Conservation (phyloP, 129 eudicot species). For the Deinandra increscens region DNA sequence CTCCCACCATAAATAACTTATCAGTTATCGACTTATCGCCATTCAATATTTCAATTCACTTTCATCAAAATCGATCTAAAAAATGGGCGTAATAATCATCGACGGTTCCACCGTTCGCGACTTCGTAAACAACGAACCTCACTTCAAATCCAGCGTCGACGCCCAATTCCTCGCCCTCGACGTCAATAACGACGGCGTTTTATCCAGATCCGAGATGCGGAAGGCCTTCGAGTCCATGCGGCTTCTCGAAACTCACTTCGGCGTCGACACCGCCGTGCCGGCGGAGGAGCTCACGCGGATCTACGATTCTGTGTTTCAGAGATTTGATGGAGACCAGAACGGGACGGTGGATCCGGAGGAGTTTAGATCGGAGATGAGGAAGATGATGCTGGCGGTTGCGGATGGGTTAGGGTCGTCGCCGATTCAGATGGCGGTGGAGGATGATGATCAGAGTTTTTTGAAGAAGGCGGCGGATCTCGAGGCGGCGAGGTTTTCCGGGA, state of each 20-base stretch:
- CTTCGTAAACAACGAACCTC: conserved; percentile 63
- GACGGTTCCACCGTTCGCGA: conserved; percentile 80
- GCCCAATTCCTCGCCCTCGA: conserved; percentile 57
- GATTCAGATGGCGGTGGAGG: conserved; percentile 87
- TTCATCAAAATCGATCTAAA: not conserved
- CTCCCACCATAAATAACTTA: no score
- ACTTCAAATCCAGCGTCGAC: conserved; percentile 60
- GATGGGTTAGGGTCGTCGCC: conserved; percentile 85
- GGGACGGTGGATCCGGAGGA: conserved; percentile 69
- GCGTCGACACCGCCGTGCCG: conserved; percentile 56
- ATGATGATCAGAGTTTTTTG: conserved; percentile 55
- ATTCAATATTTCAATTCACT: not conserved
- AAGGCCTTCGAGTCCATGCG: conserved; percentile 69
- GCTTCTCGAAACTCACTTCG: conserved; percentile 69
- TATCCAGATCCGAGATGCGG: conserved; percentile 77
- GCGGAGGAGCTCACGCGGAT: conserved; percentile 62
- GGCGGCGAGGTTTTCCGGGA: conserved; percentile 44
- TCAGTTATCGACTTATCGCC: no score
- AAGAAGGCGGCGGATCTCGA: conserved; percentile 82
- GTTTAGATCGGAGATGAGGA: conserved; percentile 69
- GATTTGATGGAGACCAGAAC: conserved; percentile 54
- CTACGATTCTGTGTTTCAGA: conserved; percentile 63
- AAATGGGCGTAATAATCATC: conserved; percentile 74
- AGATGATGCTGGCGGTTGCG: conserved; percentile 80
- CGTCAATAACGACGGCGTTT: conserved; percentile 69